Evolutionary conservation across 257 asterid genomes (phyloP).

Genomic region (Penstemon barbatus): DNA sequence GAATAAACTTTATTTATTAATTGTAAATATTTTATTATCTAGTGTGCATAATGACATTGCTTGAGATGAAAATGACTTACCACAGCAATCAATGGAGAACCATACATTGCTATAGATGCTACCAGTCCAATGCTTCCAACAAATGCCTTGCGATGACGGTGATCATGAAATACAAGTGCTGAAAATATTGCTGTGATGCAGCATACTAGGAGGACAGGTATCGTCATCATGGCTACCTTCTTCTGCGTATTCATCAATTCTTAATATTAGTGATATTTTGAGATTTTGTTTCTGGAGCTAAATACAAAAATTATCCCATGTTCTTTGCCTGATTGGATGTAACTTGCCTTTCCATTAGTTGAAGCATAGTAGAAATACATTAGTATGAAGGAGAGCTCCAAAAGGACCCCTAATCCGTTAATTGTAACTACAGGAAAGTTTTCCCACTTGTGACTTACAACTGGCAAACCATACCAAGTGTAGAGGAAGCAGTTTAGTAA

Average conservation of each 20-base stretch:
- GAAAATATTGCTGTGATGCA: slow-evolving; percentile 47
- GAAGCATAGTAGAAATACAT: slow-evolving; percentile 56
- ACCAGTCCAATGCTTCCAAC: slow-evolving; percentile 73
- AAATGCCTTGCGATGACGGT: slow-evolving; percentile 55
- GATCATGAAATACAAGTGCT: slow-evolving; percentile 47
- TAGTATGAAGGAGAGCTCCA: slow-evolving; percentile 62
- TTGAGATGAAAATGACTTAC: slow-evolving; percentile 39
- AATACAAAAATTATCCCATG: too few species aligned
- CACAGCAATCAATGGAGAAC: slow-evolving; percentile 69
- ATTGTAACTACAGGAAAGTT: slow-evolving; percentile 65
- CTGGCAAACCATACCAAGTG: slow-evolving; percentile 84
- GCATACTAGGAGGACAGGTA: slow-evolving; percentile 39
- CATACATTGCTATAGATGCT: slow-evolving; percentile 77
- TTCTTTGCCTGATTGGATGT: not conserved
- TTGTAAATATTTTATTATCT: not conserved
- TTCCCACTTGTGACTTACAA: slow-evolving; percentile 74
- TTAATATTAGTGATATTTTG: not conserved
- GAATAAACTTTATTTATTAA: not conserved
- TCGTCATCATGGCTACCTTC: slow-evolving; percentile 42
- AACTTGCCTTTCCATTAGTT: slow-evolving; percentile 52
- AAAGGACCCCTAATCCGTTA: slow-evolving; percentile 67
- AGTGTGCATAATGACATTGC: not conserved
- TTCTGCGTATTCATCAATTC: slow-evolving; percentile 43
- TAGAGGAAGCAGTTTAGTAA: slow-evolving; percentile 62
- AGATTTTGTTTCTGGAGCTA: not conserved